Evolutionary conservation across 106 monocot species (phyloP), one percentile per base, ranked within the genome.

Genomic region (Dioscorea alata): DNA sequence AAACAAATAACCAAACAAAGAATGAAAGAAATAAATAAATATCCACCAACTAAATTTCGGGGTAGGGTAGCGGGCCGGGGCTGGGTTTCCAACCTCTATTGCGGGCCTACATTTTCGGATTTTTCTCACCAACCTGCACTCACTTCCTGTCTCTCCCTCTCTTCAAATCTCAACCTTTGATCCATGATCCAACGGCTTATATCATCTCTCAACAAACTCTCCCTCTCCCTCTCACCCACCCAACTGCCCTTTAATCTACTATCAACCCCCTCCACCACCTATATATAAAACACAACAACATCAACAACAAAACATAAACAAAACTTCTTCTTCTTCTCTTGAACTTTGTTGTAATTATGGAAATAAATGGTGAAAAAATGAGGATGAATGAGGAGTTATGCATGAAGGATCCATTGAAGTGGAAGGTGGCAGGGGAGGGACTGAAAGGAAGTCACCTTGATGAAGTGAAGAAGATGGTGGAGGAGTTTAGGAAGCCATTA

Each of bases 401-500:
- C 28, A 54, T 34, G 13, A 32, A 16, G 20, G 33, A 19, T 60
- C 79, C 76, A 13, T 68, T 87, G 6, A 77, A 77, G 60, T 87
- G 87, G 87, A 66, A 42, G 1, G 15, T 48, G 23, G 77, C 87
- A 15, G 87, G 83, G 13, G 80, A 71, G 80, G 53, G 61, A 16
- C 4, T 83, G 70, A n/a, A 74, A 0, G 87, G 87, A 18, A 84
- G 83, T 62, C 87, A 88, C 64, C 60, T 80, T 4, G 83, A 88
- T 2, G 87, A 80, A 71, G 87, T 88, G 50, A 88, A 84, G 78
- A 64, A 49, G 68, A 88, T 88, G 87, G 75, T 84, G 31, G 72
- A 57, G 71, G 83, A 81, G 65, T 87, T 64, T 77, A 60, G 87
- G n/a, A 13, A 20, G 32, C 77, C 72, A 14, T 9, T 67, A 28